These are phyloP conservation scores for Rhodotorula sp. DNA, from an alignment of 1,284 basidiomycete species.

Conservation along the genomic window DNA sequence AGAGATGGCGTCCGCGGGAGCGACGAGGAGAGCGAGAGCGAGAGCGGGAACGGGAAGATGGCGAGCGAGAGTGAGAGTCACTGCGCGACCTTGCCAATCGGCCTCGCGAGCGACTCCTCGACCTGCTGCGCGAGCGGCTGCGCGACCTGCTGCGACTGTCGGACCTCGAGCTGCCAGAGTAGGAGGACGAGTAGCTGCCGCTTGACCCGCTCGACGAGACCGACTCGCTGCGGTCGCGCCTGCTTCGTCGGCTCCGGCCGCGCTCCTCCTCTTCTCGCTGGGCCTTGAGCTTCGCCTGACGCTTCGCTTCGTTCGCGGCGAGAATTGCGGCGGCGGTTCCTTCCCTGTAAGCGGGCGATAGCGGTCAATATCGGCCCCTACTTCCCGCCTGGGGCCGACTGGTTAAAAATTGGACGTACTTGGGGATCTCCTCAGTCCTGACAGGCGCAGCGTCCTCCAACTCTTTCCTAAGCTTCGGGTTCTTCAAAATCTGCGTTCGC, in stretches of 20 bases:
- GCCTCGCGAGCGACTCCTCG: constrained; percentile 8
- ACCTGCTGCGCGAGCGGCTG: constrained; percentile 8
- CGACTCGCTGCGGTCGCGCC: constrained; percentile 1
- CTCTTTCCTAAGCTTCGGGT: constrained; percentile 28
- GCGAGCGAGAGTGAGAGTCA: not conserved
- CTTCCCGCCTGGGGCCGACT: not conserved
- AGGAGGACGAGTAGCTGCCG: not conserved
- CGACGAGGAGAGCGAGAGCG: not conserved
- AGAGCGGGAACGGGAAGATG: constrained; percentile 3
- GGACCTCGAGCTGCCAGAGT: too few relatives aligned
- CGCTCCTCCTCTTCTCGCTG: not conserved
- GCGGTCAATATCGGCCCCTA: too few relatives aligned
- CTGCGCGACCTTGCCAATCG: not conserved
- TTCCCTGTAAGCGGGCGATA: constrained; percentile 8
- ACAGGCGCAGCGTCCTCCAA: constrained; percentile 17
- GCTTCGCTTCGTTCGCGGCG: constrained; percentile 37
- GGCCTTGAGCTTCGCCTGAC: constrained; percentile 17
- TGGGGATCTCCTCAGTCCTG: constrained; percentile 18
- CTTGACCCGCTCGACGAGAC: constrained; percentile 8
- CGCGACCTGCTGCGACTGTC: not conserved
- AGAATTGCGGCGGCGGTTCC: constrained; percentile 38
- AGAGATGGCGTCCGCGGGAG: not conserved
- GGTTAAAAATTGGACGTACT: not conserved
- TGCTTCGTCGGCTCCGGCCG: not conserved
- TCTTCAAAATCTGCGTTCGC: constrained; percentile 36